Evolutionary conservation across 2,329 filamentous ascomycete genomes (phyloP).

Genomic region (Cordyceps militaris): DNA sequence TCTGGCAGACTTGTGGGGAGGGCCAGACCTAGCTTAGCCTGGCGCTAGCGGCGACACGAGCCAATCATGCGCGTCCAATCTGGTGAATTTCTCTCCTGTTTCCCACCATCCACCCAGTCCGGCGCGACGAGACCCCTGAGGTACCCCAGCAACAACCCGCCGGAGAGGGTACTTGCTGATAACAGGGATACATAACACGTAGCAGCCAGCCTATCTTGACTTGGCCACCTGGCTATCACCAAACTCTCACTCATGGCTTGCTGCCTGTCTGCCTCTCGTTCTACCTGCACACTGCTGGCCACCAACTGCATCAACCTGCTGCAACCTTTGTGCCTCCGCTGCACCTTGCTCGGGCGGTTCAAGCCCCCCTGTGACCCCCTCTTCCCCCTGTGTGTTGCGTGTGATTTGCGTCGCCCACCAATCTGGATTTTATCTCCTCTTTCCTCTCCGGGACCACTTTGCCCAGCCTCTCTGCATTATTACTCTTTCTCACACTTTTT

Average conservation of each 20-base stretch:
- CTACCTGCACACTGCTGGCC: background rate
- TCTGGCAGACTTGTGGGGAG: slow-evolving; percentile 22
- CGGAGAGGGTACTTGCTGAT: slow-evolving; percentile 8
- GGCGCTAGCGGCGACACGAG: slow-evolving; percentile 24
- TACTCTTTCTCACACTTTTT: slow-evolving; percentile 5
- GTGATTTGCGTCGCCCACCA: background rate
- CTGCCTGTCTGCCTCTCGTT: background rate
- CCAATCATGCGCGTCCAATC: slow-evolving; percentile 32
- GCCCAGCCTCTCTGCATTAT: slow-evolving; percentile 10
- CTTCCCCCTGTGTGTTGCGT: background rate
- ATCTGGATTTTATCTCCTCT: background rate
- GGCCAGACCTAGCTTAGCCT: slow-evolving; percentile 32
- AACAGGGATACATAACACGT: background rate
- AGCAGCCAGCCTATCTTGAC: too few species aligned
- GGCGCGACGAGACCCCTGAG: slow-evolving; percentile 30
- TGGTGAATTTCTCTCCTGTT: slow-evolving; percentile 35
- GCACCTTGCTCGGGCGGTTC: background rate
- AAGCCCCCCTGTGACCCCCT: background rate
- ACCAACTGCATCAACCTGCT: background rate
- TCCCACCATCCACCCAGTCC: slow-evolving; percentile 26
- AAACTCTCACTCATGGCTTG: too few species aligned
- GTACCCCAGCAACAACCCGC: slow-evolving; percentile 29
- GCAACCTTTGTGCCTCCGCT: background rate
- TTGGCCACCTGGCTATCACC: too few species aligned
- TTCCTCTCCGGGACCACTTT: background rate